phyloP scores from a whole-genome alignment of 768 basidiomycete species.

The Mycena maculata region DNA sequence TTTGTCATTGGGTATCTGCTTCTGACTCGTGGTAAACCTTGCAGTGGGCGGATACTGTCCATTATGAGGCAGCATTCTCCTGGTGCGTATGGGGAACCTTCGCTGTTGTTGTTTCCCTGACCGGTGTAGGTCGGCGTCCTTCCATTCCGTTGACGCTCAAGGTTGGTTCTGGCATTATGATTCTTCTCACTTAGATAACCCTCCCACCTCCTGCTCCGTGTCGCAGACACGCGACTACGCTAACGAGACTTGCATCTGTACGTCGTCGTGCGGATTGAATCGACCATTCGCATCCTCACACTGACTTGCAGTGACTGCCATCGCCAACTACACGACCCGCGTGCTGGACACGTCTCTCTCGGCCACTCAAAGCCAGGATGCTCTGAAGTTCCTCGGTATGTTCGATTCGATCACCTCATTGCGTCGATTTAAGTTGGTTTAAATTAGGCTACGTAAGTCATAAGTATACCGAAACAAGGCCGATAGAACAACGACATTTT shows the following conservation, averaged over 20 bases:
- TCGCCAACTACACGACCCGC: slow-evolving; percentile 67
- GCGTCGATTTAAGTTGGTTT: too few species aligned
- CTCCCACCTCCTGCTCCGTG: slow-evolving; percentile 62
- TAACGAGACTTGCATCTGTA: slow-evolving; percentile 53
- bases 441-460: slow-evolving; percentile 6
- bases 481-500: slow-evolving; percentile 37
- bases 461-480: background rate
- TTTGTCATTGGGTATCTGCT: background rate
- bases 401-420: too few species aligned
- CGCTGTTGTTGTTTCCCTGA: background rate
- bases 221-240: slow-evolving; percentile 59
- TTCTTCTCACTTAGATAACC: slow-evolving; percentile 47
- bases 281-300: slow-evolving; percentile 15
- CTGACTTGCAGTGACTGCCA: slow-evolving; percentile 56
- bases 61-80: slow-evolving; percentile 49
- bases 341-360: slow-evolving; percentile 56
- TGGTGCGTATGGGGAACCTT: slow-evolving; percentile 45
- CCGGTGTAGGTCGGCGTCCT: slow-evolving; percentile 48
- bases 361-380: slow-evolving; percentile 58
- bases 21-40: background rate
- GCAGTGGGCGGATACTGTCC: slow-evolving; percentile 68
- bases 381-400: slow-evolving; percentile 63
- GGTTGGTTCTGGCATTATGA: slow-evolving; percentile 37
- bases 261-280: slow-evolving; percentile 48
- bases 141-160: slow-evolving; percentile 66